Evolutionary conservation across 148 eudicot genomes (phyloP).

Genomic region (Fagopyrum tataricum): DNA sequence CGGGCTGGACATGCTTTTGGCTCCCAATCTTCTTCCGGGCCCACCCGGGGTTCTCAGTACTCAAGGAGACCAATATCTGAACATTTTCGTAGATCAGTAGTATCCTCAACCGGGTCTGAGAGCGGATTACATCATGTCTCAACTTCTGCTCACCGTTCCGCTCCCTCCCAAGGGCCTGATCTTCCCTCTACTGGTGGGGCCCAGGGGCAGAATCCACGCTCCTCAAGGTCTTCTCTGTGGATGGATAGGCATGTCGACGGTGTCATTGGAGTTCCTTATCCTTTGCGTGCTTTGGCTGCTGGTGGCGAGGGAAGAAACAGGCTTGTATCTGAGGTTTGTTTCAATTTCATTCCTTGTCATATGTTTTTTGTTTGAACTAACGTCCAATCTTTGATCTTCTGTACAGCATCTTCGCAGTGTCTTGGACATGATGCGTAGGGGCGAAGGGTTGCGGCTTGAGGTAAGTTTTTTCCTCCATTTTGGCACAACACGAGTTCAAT

Average conservation of each 20-base stretch:
- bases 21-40: constrained; percentile 26
- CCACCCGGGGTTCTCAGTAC: constrained; percentile 44
- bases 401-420: constrained; percentile 63
- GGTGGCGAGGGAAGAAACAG: constrained; percentile 82
- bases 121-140: constrained; percentile 38
- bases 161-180: constrained; percentile 36
- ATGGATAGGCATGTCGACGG: constrained; percentile 63
- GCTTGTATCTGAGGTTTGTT: constrained; percentile 73
- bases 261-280: constrained; percentile 44
- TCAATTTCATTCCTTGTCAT: too few relatives aligned
- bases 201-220: constrained; percentile 32
- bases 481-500: background rate
- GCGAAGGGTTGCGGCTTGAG: constrained; percentile 82
- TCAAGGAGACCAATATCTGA: constrained; percentile 77
- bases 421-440: constrained; percentile 79
- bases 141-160: constrained; percentile 28
- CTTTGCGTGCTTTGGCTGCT: constrained; percentile 57
- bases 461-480: constrained; percentile 25
- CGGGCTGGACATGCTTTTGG: constrained; percentile 35
- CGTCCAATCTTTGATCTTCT: background rate
- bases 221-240: constrained; percentile 45
- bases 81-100: constrained; percentile 49
- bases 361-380: background rate
- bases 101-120: constrained; percentile 44
- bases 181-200: constrained; percentile 33